Conservation (phyloP, 202 grass and related monocot species). For the Digitaria exilis region DNA sequence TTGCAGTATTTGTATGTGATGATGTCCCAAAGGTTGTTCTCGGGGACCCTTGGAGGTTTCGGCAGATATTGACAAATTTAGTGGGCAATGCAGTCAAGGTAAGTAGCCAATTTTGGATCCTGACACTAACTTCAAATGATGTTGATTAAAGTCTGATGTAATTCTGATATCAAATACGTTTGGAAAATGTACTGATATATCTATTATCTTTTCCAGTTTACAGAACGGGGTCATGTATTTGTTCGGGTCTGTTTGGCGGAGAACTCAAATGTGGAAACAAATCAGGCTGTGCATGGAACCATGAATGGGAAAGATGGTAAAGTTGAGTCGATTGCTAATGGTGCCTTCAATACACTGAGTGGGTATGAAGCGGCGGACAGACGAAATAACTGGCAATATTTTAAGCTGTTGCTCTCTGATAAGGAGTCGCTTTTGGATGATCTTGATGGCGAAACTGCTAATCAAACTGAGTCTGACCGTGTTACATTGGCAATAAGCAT, state of each 20-base stretch:
- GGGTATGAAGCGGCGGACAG: slow-evolving; percentile 83
- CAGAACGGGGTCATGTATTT: slow-evolving; percentile 92
- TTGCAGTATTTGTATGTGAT: slow-evolving; percentile 92
- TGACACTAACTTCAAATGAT: slow-evolving; percentile 4
- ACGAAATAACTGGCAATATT: slow-evolving; percentile 78
- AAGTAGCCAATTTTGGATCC: slow-evolving; percentile 47
- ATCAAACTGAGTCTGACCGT: slow-evolving; percentile 41
- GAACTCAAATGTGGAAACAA: slow-evolving; percentile 44
- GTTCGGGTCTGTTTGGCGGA: slow-evolving; percentile 79
- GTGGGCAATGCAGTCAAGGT: slow-evolving; percentile 95
- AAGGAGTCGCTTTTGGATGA: slow-evolving; percentile 32
- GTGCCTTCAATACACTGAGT: slow-evolving; percentile 77
- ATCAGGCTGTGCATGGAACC: slow-evolving; percentile 42
- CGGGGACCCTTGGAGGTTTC: slow-evolving; percentile 93
- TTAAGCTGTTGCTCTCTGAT: slow-evolving; percentile 74
- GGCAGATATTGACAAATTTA: slow-evolving; percentile 95
- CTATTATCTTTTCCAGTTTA: slow-evolving; percentile 66
- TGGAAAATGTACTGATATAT: slow-evolving; percentile 19
- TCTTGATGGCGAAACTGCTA: slow-evolving; percentile 31
- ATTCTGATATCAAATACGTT: slow-evolving; percentile 1
- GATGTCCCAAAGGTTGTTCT: slow-evolving; percentile 77
- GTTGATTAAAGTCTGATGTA: neutral
- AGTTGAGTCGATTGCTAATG: slow-evolving; percentile 45
- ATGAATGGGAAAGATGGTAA: slow-evolving; percentile 58
- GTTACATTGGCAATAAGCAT: slow-evolving; percentile 74